These are phyloP conservation scores for Tieghemostelium lacteum DNA, from an alignment of 78 protist species.

Conservation along the genomic window DNA sequence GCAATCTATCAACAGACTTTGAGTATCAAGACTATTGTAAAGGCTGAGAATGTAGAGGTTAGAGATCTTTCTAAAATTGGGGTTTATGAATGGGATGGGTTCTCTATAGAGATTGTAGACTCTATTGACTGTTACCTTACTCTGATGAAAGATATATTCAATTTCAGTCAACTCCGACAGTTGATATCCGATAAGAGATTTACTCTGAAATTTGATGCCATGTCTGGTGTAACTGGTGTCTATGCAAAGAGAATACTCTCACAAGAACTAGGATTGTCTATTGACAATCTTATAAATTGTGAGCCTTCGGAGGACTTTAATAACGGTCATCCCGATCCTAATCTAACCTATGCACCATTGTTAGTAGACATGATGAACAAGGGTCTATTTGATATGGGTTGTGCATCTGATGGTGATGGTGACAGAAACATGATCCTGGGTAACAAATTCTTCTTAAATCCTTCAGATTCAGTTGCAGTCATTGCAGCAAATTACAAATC, in stretches of 20 bases:
- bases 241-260: slow-evolving; percentile 91
- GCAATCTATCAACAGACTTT: slow-evolving; percentile 82
- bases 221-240: slow-evolving; percentile 97
- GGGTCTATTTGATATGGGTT: slow-evolving; percentile 89
- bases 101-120: slow-evolving; percentile 89
- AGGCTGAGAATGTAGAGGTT: slow-evolving; percentile 7
- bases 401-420: slow-evolving; percentile 99
- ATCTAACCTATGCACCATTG: slow-evolving; percentile 95
- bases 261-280: slow-evolving; percentile 90
- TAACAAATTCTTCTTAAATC: slow-evolving; percentile 93
- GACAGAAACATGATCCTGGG: slow-evolving; percentile 98
- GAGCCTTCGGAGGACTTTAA: slow-evolving; percentile 96
- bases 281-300: slow-evolving; percentile 63
- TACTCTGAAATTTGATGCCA: slow-evolving; percentile 88
- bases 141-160: slow-evolving; percentile 89
- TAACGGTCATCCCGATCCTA: slow-evolving; percentile 99
- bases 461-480: slow-evolving; percentile 98
- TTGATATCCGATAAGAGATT: slow-evolving; percentile 72
- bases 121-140: slow-evolving; percentile 82
- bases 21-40: slow-evolving; percentile 56
- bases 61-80: slow-evolving; percentile 4
- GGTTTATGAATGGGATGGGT: background rate
- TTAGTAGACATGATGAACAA: slow-evolving; percentile 92
- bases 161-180: slow-evolving; percentile 82
- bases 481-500: slow-evolving; percentile 90